phyloP scores from a whole-genome alignment of 352 stramenopile species.

The Phytophthora boehmeriae region DNA sequence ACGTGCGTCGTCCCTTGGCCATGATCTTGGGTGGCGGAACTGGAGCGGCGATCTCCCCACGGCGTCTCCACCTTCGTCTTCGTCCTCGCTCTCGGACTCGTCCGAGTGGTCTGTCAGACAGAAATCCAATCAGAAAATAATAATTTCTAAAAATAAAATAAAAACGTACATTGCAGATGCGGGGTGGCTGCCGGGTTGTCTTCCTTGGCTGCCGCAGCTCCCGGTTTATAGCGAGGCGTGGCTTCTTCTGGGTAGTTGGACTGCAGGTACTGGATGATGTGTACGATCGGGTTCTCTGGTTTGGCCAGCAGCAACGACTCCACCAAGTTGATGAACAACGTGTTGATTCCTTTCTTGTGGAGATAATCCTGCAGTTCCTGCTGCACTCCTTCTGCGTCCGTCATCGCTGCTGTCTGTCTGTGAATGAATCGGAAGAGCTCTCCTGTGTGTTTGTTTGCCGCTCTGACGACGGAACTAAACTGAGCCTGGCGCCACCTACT shows the following conservation, averaged over 20 bases:
- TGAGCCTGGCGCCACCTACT: slow-evolving; percentile 29
- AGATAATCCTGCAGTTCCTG: slow-evolving; percentile 92
- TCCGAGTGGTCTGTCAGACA: slow-evolving; percentile 72
- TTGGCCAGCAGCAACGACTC: slow-evolving; percentile 91
- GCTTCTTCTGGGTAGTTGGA: slow-evolving; percentile 88
- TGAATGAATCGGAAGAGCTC: slow-evolving; percentile 4
- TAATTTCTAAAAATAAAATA: slow-evolving; percentile 1
- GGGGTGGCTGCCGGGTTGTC: slow-evolving; percentile 50
- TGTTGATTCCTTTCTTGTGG: slow-evolving; percentile 93
- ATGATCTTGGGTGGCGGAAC: slow-evolving; percentile 62
- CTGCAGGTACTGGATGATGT: slow-evolving; percentile 92
- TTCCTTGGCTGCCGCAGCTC: slow-evolving; percentile 39
- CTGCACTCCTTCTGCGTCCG: slow-evolving; percentile 87
- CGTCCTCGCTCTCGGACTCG: slow-evolving; percentile 88
- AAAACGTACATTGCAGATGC: slow-evolving; percentile 33
- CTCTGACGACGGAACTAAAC: slow-evolving; percentile 21
- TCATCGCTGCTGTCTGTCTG: slow-evolving; percentile 47
- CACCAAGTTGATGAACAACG: slow-evolving; percentile 92
- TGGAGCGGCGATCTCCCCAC: slow-evolving; percentile 85
- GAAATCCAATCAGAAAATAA: too few species aligned
- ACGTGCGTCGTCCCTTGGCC: slow-evolving; percentile 86
- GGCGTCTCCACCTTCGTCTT: slow-evolving; percentile 79
- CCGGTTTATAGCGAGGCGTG: slow-evolving; percentile 46
- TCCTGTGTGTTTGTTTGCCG: slow-evolving; percentile 9
- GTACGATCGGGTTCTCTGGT: slow-evolving; percentile 87